Base-by-base conservation (phyloP, 345 rosid species). In the Rhodamnia argentea region DNA sequence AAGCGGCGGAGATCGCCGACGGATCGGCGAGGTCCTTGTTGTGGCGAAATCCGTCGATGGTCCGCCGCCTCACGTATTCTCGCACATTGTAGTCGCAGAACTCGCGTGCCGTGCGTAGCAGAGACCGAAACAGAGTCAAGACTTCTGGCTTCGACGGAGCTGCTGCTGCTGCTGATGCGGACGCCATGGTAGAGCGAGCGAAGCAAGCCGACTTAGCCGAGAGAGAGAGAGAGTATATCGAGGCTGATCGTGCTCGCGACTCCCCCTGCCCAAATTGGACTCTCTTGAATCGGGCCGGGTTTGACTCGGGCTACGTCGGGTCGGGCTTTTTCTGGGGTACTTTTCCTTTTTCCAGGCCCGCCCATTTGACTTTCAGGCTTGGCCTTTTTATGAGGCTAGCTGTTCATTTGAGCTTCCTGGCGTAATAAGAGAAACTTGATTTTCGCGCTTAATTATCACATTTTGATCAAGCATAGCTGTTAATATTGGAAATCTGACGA, bases 41-140 rank as follows among this genome's bases (percentile, higher is more conserved):
- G 60, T 81, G 64, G 52, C 94, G 96, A 89, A 96, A 97, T 26
- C 91, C 95, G 89, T 95, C 98, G 83, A 90, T 26, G 56, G 95
- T 85, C 74, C 98, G 96, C 47, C 98, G 95, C 90, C 91, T 97
- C 13, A 92, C 50, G 90, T 97, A 97, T 92, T 94, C 98, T 84
- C 99, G 89, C 55, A 94, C 84, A 94, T 96, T 94, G 90, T 95
- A 96, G 86, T 97, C 99, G 76, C 85, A 42, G 91, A 91, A 97
- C 13, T 89, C 92, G 74, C 96, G 93, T 22, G 95, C 97, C 6
- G 91, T 92, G 78, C 96, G 95, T 13, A 97, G 93, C 78, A 97
- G 89, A 16, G 98, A 88, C 8, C 98, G 98, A 62, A 89, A 94
- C 26, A 97, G 91, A 23, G 89, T 88, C 40, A 92, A 84, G 5